phyloP scores from a whole-genome alignment of 495 filamentous ascomycete species.

The Podospora fimiseda region DNA sequence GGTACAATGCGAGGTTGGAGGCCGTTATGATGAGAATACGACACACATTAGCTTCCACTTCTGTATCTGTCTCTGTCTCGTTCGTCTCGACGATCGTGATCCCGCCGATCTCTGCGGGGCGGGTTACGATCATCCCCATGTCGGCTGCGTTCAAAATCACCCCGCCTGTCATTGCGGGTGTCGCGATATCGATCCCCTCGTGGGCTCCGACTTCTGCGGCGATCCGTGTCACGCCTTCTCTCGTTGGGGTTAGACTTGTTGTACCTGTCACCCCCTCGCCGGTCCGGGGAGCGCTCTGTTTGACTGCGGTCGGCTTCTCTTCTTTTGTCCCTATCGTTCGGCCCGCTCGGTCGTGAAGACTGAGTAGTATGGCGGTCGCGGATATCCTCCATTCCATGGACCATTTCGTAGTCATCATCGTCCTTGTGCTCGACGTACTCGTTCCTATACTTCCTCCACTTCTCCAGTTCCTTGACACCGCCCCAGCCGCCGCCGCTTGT shows the following conservation, averaged over 20 bases:
- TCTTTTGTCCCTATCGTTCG: slow-evolving; percentile 5
- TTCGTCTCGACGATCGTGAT: slow-evolving; percentile 13
- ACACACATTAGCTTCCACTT: slow-evolving; percentile 8
- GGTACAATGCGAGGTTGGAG: background rate
- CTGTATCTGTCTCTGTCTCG: slow-evolving; percentile 15
- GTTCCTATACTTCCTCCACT: slow-evolving; percentile 81
- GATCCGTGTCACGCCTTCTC: slow-evolving; percentile 12
- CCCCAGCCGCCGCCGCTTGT: slow-evolving; percentile 81
- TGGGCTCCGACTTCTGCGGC: slow-evolving; percentile 35
- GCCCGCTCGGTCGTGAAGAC: background rate
- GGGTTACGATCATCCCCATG: slow-evolving; percentile 20
- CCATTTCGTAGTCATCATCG: slow-evolving; percentile 63
- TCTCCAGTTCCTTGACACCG: slow-evolving; percentile 77
- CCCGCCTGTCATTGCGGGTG: slow-evolving; percentile 13
- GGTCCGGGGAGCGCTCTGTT: slow-evolving; percentile 9
- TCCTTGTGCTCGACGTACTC: slow-evolving; percentile 47
- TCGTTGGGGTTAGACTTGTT: slow-evolving; percentile 3
- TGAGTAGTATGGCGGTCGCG: slow-evolving; percentile 35
- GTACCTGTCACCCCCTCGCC: slow-evolving; percentile 11
- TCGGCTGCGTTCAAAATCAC: background rate
- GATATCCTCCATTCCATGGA: slow-evolving; percentile 72
- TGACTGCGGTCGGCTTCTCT: slow-evolving; percentile 7
- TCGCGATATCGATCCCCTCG: slow-evolving; percentile 27
- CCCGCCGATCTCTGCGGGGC: slow-evolving; percentile 17
- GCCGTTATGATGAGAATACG: background rate